Evolutionary conservation across 768 basidiomycete species (phyloP).

Genomic region (Termitomyces sp.): DNA sequence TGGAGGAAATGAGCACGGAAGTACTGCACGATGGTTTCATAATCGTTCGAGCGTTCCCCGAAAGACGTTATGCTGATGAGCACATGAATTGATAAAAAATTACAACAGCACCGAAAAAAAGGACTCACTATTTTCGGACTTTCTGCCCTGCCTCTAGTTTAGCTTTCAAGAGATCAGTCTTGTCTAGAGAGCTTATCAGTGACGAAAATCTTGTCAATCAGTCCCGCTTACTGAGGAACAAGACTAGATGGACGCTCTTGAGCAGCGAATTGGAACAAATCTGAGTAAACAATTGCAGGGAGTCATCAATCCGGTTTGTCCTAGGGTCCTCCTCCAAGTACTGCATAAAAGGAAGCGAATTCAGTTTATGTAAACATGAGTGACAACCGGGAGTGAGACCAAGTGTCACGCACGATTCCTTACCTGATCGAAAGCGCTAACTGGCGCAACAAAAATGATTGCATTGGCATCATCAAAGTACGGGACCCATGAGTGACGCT

Average conservation of each 20-base stretch:
- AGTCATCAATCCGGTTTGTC: slow-evolving; percentile 84
- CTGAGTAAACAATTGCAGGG: slow-evolving; percentile 82
- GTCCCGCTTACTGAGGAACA: slow-evolving; percentile 52
- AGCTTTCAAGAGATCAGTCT: slow-evolving; percentile 71
- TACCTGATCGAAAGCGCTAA: slow-evolving; percentile 79
- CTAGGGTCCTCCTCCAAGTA: slow-evolving; percentile 86
- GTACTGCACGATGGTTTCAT: slow-evolving; percentile 78
- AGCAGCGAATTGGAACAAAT: slow-evolving; percentile 80
- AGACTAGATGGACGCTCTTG: slow-evolving; percentile 60
- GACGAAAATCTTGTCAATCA: not conserved
- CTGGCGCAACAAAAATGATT: slow-evolving; percentile 76
- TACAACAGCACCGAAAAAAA: not conserved
- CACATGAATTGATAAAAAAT: not conserved
- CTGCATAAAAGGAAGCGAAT: slow-evolving; percentile 30
- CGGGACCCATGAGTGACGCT: slow-evolving; percentile 77
- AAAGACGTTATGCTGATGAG: slow-evolving; percentile 70
- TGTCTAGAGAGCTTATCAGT: slow-evolving; percentile 39
- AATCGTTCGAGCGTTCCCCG: slow-evolving; percentile 77
- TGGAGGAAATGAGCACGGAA: slow-evolving; percentile 88
- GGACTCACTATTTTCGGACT: slow-evolving; percentile 76
- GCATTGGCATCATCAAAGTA: slow-evolving; percentile 76
- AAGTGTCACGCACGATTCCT: slow-evolving; percentile 4
- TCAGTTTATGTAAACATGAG: not conserved
- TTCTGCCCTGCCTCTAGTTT: slow-evolving; percentile 69
- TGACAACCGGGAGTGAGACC: not conserved